Conservation (phyloP, 768 basidiomycete genomes). For the Phylloporus rhodoxanthus region DNA sequence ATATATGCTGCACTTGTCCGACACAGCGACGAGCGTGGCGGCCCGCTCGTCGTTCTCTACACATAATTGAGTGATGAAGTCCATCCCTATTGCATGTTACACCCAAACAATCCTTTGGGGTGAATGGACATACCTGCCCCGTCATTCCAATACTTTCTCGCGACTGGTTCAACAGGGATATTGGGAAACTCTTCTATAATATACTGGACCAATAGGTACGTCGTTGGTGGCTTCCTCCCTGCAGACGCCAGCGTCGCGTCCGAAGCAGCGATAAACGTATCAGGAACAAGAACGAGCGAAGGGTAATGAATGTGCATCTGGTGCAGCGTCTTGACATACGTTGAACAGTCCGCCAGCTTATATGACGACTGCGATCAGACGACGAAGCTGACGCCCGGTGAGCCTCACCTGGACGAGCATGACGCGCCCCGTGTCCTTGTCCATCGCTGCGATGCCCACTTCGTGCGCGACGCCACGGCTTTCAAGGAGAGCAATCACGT, state of each 20-base stretch:
- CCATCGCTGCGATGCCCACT: slow-evolving; percentile 83
- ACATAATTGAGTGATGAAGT: slow-evolving; percentile 72
- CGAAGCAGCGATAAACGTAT: slow-evolving; percentile 64
- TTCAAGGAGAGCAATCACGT: slow-evolving; percentile 67
- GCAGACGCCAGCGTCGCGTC: slow-evolving; percentile 43
- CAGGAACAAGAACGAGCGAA: slow-evolving; percentile 68
- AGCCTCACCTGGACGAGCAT: slow-evolving; percentile 68
- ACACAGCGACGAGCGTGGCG: slow-evolving; percentile 69
- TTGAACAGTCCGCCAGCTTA: slow-evolving; percentile 80
- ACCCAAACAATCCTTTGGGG: background rate
- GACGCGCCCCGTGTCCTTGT: slow-evolving; percentile 70
- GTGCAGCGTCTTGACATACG: slow-evolving; percentile 83
- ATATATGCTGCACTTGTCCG: slow-evolving; percentile 65
- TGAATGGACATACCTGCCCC: slow-evolving; percentile 46
- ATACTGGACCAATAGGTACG: slow-evolving; percentile 65
- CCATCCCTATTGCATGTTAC: slow-evolving; percentile 47
- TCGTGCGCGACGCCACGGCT: slow-evolving; percentile 76
- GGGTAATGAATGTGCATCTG: slow-evolving; percentile 79
- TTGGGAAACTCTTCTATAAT: slow-evolving; percentile 71
- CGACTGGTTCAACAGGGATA: slow-evolving; percentile 61
- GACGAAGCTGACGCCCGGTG: background rate
- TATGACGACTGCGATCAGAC: background rate
- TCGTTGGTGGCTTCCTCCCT: slow-evolving; percentile 39
- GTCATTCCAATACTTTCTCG: slow-evolving; percentile 84
- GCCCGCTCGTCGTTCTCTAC: slow-evolving; percentile 79